Percentiles rank a stretch among this genome's conserved stretches.
These are phyloP conservation scores for Colletotrichum zoysiae DNA, from an alignment of 2,329 filamentous ascomycete species.

Conservation along the genomic window DNA sequence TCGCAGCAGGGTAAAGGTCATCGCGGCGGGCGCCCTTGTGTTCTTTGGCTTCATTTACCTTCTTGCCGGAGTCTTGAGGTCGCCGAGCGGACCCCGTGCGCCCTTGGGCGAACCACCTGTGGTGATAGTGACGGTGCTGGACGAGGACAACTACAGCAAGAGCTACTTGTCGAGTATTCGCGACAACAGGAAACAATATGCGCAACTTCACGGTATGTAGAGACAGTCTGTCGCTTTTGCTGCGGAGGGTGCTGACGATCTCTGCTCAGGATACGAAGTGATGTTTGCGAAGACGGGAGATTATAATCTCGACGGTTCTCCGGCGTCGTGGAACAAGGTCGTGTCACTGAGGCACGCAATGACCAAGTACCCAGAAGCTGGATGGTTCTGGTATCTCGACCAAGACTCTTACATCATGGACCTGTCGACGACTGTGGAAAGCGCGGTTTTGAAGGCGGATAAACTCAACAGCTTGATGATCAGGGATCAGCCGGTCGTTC, in stretches of 20 bases:
- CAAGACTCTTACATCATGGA: constrained; percentile 92
- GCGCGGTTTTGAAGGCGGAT: constrained; percentile 75
- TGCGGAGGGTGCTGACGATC: constrained; percentile 37
- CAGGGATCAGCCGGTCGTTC: constrained; percentile 86
- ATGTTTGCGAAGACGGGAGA: constrained; percentile 84
- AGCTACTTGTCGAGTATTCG: constrained; percentile 80
- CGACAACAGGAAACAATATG: constrained; percentile 88
- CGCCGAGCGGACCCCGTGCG: constrained; percentile 44
- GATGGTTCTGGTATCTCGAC: constrained; percentile 90
- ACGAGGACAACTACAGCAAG: constrained; percentile 73
- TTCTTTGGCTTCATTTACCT: constrained; percentile 73
- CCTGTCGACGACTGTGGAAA: constrained; percentile 75
- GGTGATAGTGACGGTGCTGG: constrained; percentile 88
- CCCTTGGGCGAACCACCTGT: constrained; percentile 70
- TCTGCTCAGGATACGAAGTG: constrained; percentile 78
- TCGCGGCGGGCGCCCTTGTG: constrained; percentile 66
- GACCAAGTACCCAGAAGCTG: constrained; percentile 79
- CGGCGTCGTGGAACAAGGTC: constrained; percentile 79
- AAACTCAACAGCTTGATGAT: constrained; percentile 85
- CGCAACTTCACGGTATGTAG: constrained; percentile 81
- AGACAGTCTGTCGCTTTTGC: constrained; percentile 15
- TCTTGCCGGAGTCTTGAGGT: constrained; percentile 54
- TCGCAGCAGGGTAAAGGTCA: constrained; percentile 71
- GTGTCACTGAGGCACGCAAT: constrained; percentile 92
- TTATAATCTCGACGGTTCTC: constrained; percentile 75